Base-by-base conservation (phyloP, 2,329 filamentous ascomycete species). In the Talaromyces sp. region DNA sequence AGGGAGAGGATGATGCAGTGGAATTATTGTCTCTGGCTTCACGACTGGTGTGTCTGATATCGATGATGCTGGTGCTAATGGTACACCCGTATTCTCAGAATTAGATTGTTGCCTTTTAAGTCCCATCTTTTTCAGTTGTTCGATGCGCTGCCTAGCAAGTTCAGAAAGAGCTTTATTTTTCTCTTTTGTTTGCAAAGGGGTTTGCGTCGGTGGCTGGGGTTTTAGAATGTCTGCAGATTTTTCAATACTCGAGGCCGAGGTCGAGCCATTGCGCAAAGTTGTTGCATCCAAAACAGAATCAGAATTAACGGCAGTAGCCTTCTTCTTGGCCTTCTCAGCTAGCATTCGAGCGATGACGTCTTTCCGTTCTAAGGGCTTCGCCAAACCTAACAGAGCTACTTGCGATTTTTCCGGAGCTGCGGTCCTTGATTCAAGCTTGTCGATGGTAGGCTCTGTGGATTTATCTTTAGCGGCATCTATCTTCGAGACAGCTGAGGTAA, bases 311-410 rank as follows among this genome's bases (percentile, higher is more conserved):
- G 70, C 71, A 14, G 56, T 31, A 31, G 57, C 24, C 13, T 67
- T 67, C 63, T 88, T 90, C 39, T 86, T 85, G 60, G 84, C 84
- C 74, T 91, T 93, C 1, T 86, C 87, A n/a, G 90, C 90, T 63
- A 93, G 82, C 63, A 93, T 83, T 58, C 89, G 87, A 3, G 90
- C 90, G 66, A 94, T 91, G 48, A 91, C 87, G 68, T 92, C 90
- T 70, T 91, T 91, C 24, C 91, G 84, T 71, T 90, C 87, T 68
- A 90, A 82, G 8, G 84, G 81, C 67, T 80, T 82, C 54, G 68
- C 71, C 16, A 39, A 54, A 56, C 22, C 9, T 16, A 45, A 14
- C 41, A 47, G 3, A 9, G 37, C 13, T 22, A 14, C 14, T 52
- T 13, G 27, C 7, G 14, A 45, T 16, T 33, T 41, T 33, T 27